A percentile compares a stretch with the other conserved stretches of the same genome.
Conservation (phyloP, 1,284 basidiomycete genomes). For the Naganishia cerealis region DNA sequence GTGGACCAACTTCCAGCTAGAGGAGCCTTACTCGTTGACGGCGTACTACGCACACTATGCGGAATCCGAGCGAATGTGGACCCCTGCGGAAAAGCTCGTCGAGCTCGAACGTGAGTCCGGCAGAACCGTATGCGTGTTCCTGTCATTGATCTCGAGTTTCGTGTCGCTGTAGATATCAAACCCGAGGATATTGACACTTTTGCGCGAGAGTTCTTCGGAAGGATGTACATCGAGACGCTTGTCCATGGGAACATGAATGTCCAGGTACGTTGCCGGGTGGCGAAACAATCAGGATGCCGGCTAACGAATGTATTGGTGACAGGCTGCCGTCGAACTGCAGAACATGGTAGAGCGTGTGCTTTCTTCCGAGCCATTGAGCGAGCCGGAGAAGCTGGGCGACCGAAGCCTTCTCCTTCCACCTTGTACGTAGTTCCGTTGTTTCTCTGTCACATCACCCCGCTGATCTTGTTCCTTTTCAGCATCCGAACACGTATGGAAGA, state of each 20-base stretch:
- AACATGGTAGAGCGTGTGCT: slow-evolving; percentile 72
- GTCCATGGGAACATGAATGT: slow-evolving; percentile 82
- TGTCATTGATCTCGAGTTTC: neutral
- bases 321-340: slow-evolving; percentile 75
- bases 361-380: slow-evolving; percentile 60
- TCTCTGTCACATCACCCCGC: slow-evolving; percentile 26
- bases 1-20: slow-evolving; percentile 84
- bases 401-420: slow-evolving; percentile 67
- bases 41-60: slow-evolving; percentile 75
- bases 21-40: slow-evolving; percentile 78
- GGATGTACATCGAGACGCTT: slow-evolving; percentile 73
- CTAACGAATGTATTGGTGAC: slow-evolving; percentile 20
- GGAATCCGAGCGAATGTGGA: slow-evolving; percentile 73
- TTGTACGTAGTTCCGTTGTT: slow-evolving; percentile 57
- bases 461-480: slow-evolving; percentile 53
- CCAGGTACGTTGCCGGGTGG: slow-evolving; percentile 60
- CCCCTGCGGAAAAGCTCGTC: slow-evolving; percentile 72
- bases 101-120: slow-evolving; percentile 68
- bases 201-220: slow-evolving; percentile 64
- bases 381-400: slow-evolving; percentile 62
- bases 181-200: slow-evolving; percentile 72
- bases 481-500: slow-evolving; percentile 69
- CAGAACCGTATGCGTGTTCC: slow-evolving; percentile 5
- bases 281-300: slow-evolving; percentile 8
- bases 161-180: slow-evolving; percentile 61